A percentile compares a stretch with the other conserved stretches of the same genome.
Conservation (phyloP, 176 grass and related monocot species). For the Miscanthus lutarioriparius region DNA sequence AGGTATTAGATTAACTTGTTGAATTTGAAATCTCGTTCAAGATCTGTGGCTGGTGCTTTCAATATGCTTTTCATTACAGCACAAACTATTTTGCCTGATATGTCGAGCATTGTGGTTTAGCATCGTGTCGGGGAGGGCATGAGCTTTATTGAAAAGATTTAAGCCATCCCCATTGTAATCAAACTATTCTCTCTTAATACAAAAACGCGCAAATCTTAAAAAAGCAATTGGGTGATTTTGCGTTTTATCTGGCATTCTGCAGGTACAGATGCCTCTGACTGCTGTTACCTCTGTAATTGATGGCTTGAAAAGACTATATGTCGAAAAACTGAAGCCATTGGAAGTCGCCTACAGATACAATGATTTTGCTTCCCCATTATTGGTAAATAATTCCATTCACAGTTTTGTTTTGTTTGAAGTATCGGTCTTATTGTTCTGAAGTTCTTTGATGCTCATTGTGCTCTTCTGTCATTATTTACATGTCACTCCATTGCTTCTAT, state of each 20-base stretch:
- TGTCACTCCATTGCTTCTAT: conserved; percentile 1
- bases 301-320: conserved; percentile 74
- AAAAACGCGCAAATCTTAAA: too few species aligned
- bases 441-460: not conserved
- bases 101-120: conserved; percentile 12
- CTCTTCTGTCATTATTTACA: not conserved
- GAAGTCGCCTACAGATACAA: conserved; percentile 81
- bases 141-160: too few species aligned
- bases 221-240: conserved; percentile 13
- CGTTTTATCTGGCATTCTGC: conserved; percentile 8
- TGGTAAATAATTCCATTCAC: conserved; percentile 48
- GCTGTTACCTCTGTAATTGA: conserved; percentile 83
- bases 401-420: not conserved
- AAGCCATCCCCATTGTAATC: too few species aligned
- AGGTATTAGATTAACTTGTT: conserved; percentile 45
- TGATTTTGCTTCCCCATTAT: conserved; percentile 74
- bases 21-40: not conserved
- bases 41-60: not conserved
- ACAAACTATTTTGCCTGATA: not conserved
- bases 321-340: conserved; percentile 88
- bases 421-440: not conserved
- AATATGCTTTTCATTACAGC: not conserved
- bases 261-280: conserved; percentile 62
- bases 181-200: too few species aligned
- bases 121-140: too few species aligned